A percentile compares a stretch with the other conserved stretches of the same genome.
Evolutionary conservation across 495 filamentous ascomycete species (phyloP).

Genomic region (Aspergillus indologenus): DNA sequence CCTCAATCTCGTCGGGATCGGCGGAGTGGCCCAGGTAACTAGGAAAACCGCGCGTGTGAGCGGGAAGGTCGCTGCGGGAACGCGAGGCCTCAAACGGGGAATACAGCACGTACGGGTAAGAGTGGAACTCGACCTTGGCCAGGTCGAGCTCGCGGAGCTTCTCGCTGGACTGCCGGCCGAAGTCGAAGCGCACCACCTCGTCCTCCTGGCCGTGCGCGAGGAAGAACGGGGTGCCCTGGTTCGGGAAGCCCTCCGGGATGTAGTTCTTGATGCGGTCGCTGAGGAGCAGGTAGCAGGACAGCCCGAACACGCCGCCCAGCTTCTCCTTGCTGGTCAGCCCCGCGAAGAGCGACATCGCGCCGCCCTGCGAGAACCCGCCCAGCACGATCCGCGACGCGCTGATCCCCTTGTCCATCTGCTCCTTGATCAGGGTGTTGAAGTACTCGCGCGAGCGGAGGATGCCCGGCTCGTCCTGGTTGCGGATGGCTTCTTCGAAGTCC

Average conservation of each 20-base stretch:
- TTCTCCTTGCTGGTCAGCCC: constrained; percentile 71
- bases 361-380: constrained; percentile 64
- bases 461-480: constrained; percentile 72
- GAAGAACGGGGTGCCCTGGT: constrained; percentile 80
- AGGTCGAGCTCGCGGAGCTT: constrained; percentile 62
- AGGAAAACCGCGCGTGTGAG: background rate
- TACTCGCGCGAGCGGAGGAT: constrained; percentile 69
- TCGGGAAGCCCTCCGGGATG: constrained; percentile 60
- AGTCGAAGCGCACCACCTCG: constrained; percentile 61
- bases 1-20: constrained; percentile 72
- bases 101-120: constrained; percentile 57
- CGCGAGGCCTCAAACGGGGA: background rate
- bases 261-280: constrained; percentile 66
- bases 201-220: constrained; percentile 82
- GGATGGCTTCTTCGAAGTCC: constrained; percentile 46
- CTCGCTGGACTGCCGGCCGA: constrained; percentile 64
- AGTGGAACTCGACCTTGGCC: constrained; percentile 67
- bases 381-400: constrained; percentile 78
- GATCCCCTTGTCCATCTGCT: constrained; percentile 80
- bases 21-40: constrained; percentile 75
- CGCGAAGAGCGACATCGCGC: constrained; percentile 58
- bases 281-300: constrained; percentile 80
- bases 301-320: constrained; percentile 81
- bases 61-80: constrained; percentile 17
- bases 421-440: constrained; percentile 77